Base-by-base conservation (phyloP, 2,329 filamentous ascomycete species). In the Tolypocladium pustulatum region DNA sequence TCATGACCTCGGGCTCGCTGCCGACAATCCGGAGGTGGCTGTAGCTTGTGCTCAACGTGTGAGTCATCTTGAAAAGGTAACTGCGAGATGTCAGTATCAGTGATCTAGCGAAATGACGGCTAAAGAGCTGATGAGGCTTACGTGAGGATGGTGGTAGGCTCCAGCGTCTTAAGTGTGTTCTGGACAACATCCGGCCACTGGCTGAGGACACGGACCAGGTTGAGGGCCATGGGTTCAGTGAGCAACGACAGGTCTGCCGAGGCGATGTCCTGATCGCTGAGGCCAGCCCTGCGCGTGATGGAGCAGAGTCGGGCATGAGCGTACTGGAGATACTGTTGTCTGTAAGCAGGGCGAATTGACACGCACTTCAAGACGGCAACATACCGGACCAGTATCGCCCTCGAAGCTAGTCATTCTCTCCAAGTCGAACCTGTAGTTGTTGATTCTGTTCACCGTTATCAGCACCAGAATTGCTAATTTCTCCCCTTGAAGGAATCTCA, bases 11-110 rank as follows among this genome's bases (percentile, higher is more conserved):
- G 36, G 77, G 78, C 73, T 93, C 89, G 61, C 85, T 89, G 57
- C 89, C 89, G n/a, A 95, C 84, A 57, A 94, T 89, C 68, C 89
- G 84, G 61, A 95, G 78, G 61, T 90, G 86, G 67, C 92, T 89
- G 73, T 95, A 95, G 71, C 87, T 91, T 58, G 83, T 87, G 75
- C 87, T 91, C 58, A 95, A 74, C 32, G 84, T 78, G 73, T 95
- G 90, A 3, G 89, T 90, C 86, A 95, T 89, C 81, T 89, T 90
- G 80, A 93, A 94, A 52, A 94, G 78, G 71, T 93, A 75, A n/a
- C 59, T 60, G n/a, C 27, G 22, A 8, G 7, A 7, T 38, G 20
- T 55, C 38, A 56, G 38, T n/a, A 20, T 27, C 4, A 34, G 2
- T 17, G 8, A 1, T 46, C 41, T 12, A 22, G 1, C 5, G 6